These are phyloP conservation scores for Piper longum DNA, from an alignment of 164 flowering plant genomes.

Conservation along the genomic window DNA sequence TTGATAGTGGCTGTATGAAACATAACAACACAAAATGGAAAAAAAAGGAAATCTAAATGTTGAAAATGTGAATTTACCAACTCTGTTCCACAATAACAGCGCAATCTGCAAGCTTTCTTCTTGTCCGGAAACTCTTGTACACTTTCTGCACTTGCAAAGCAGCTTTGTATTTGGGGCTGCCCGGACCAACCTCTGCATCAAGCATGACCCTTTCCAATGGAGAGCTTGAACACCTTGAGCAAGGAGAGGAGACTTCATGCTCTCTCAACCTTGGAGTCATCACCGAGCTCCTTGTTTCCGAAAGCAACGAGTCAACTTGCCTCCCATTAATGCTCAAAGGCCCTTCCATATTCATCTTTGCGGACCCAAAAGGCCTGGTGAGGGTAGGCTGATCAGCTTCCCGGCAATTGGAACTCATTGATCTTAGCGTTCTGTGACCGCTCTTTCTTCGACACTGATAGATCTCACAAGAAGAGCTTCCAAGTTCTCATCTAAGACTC, in stretches of 20 bases:
- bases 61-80: constrained; percentile 32
- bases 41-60: background rate
- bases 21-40: too few relatives aligned
- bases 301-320: too few relatives aligned
- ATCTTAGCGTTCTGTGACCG: constrained; percentile 17
- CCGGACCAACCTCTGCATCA: constrained; percentile 11
- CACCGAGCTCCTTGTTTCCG: too few relatives aligned
- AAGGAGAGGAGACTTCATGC: constrained; percentile 3
- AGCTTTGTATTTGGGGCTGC: constrained; percentile 49
- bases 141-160: constrained; percentile 92
- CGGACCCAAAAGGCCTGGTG: constrained; percentile 18
- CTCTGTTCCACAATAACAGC: constrained; percentile 82
- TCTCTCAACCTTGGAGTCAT: background rate
- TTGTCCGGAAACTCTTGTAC: constrained; percentile 83
- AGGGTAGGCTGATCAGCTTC: constrained; percentile 30
- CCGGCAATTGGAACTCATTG: constrained; percentile 39
- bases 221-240: constrained; percentile 8
- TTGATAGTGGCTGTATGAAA: background rate
- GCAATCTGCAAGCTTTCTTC: constrained; percentile 88
- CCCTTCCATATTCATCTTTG: constrained; percentile 18
- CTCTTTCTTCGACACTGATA: constrained; percentile 33
- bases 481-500: constrained; percentile 29
- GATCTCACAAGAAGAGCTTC: constrained; percentile 48
- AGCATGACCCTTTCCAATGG: constrained; percentile 5
- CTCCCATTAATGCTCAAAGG: too few relatives aligned